Evolutionary conservation across 106 monocot genomes (phyloP).

Genomic region (Hemerocallis citrina): DNA sequence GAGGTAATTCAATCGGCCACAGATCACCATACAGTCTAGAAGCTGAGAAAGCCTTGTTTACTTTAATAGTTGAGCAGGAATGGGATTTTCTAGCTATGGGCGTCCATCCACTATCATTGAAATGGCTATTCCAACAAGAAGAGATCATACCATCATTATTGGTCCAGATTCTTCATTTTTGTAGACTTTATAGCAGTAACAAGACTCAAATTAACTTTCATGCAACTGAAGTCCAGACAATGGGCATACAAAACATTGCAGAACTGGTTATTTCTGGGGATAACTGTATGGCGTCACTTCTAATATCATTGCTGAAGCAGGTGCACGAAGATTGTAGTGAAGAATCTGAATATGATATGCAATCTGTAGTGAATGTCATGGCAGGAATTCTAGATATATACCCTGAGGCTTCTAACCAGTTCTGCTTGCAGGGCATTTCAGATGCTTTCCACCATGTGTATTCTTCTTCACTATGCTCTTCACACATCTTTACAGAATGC

Average conservation of each 20-base stretch:
- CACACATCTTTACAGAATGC: constrained; percentile 15
- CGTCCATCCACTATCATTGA: constrained; percentile 62
- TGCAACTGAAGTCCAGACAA: constrained; percentile 9
- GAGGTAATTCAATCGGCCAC: constrained; percentile 25
- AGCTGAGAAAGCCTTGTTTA: constrained; percentile 66
- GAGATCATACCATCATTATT: constrained; percentile 31
- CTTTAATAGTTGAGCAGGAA: constrained; percentile 45
- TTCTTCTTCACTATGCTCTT: constrained; percentile 16
- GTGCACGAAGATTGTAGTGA: constrained; percentile 27
- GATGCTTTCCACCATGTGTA: constrained; percentile 27
- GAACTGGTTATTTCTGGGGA: constrained; percentile 54
- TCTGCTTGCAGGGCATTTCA: constrained; percentile 41
- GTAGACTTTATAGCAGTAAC: constrained; percentile 32
- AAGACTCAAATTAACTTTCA: constrained; percentile 22
- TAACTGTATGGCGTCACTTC: constrained; percentile 34
- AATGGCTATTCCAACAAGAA: constrained; percentile 84
- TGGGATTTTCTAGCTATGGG: constrained; percentile 58
- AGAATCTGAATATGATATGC: constrained; percentile 49
- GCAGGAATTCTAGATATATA: constrained; percentile 37
- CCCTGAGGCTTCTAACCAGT: constrained; percentile 59
- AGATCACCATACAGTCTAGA: constrained; percentile 44
- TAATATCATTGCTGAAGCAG: constrained; percentile 51
- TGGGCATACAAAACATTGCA: constrained; percentile 57
- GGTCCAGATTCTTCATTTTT: constrained; percentile 60
- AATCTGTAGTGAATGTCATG: constrained; percentile 45